Base-by-base conservation (phyloP, 2,329 filamentous ascomycete species). In the Tolypocladium pustulatum region DNA sequence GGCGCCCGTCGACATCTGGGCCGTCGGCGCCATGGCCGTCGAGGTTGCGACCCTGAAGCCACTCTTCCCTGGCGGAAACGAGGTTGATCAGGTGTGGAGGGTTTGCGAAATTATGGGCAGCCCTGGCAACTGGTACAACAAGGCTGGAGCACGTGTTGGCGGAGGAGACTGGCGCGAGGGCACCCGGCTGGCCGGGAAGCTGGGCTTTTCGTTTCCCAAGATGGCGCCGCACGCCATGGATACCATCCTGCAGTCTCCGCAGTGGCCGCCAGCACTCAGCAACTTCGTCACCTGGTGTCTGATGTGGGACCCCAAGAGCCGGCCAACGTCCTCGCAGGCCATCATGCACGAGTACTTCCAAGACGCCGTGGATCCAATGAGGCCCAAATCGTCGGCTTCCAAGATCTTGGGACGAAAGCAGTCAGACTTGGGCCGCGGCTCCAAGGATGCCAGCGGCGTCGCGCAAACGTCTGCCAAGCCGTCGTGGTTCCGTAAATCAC, bases 101-200 rank as follows among this genome's bases (percentile, higher is more conserved):
- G 90, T 99, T 0, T 99, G 94, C 71, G 94, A 99, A 72, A 96
- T 99, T 60, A 99, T 99, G 94, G 94, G 94, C 55, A 97, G 93
- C 76, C 94, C 94, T 3, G 94, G 94, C 52, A 93, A 93, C 75
- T 99, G 94, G 94, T 94, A 96, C 72, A 96, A 90, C 79, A 97
- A 97, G 75, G 81, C 89, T 6, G 92, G 92, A 30, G 80, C 81
- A 32, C 89, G 87, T 64, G 90, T 99, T 34, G 94, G 94, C 58
- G 94, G 94, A 69, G 94, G 94, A 68, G 94, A 99, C 66, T 99
- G 94, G 94, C 91, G 91, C 68, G 94, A 99, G 60, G 94, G 94
- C 59, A 91, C 91, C 53, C 84, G 91, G 61, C 79, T 99, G 60
- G 94, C 94, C 59, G 91, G 94, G 65, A 97, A 97, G 79, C 83